Base-by-base conservation (phyloP, 371 early-diverging fungal species). In the Capniomyces stellatus region DNA sequence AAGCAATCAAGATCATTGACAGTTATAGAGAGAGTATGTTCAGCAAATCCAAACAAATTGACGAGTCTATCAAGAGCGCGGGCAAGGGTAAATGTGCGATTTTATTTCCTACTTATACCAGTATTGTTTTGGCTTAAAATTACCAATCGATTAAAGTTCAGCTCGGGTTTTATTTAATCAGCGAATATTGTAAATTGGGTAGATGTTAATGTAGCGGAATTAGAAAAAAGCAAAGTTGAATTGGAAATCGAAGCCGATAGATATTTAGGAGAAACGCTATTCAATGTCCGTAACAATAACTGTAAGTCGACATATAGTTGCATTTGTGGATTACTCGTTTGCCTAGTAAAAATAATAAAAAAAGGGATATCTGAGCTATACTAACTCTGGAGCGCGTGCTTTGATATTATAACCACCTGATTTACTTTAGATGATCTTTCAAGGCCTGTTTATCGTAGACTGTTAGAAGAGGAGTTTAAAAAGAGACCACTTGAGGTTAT, bases 1-100 rank as follows among this genome's bases (percentile, higher is more conserved):
- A 83, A 62, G 86, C 86, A 1, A 60, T 85, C n/a, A 75, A 76
- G 63, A 61, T 81, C 48, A 82, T 85, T 46, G 67, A 73, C 42
- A 60, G 65, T n/a, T 82, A 83, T 60, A 76, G 74, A 61, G 67
- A 74, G 40, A 71, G 65, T 42, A 71, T 73, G 58, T 54, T 79
- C 25, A 62, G 69, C 10, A 68, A 76, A 51, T 63, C 64, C 10
- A 52, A 61, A 3, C 41, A 48, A 6, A 58, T 61, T 4, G 55
- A 55, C 0, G 18, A 52, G 21, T 46, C 54, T 29, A 52, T 68
- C 10, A 54, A 54, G 25, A 18, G 43, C 19, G 56, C 60, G 52
- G 39, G 75, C 73, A 67, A 35, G 6, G 41, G 23, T 53, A 28
- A 10, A n/a, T n/a, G n/a, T n/a, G n/a, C n/a, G n/a, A n/a, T n/a